A percentile compares a stretch with the other conserved stretches of the same genome.
Evolutionary conservation across 2,329 filamentous ascomycete species (phyloP).

Genomic region (Phoma herbarum): DNA sequence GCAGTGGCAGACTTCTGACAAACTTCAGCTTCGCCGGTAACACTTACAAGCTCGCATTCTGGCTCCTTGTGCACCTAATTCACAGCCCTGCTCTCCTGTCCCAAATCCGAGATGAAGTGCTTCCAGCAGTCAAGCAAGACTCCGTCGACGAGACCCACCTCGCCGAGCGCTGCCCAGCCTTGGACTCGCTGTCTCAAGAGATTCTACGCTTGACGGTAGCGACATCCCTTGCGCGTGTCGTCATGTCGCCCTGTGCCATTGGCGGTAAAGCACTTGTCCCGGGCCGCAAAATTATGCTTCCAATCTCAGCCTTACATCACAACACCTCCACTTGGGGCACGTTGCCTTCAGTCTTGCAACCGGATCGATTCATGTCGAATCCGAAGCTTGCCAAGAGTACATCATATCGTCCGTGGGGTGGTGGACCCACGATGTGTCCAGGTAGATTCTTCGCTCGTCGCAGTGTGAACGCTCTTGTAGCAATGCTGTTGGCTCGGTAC

Average conservation of each 20-base stretch:
- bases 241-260: not conserved
- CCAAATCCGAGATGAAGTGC: not conserved
- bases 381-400: not conserved
- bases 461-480: not conserved
- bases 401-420: not conserved
- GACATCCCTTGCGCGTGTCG: not conserved
- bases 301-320: not conserved
- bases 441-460: not conserved
- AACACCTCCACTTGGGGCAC: not conserved
- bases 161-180: not conserved
- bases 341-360: not conserved
- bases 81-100: not conserved
- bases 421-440: not conserved
- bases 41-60: not conserved
- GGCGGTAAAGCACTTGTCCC: not conserved
- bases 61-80: not conserved
- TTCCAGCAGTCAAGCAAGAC: not conserved
- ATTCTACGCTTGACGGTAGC: not conserved
- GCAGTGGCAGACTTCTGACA: not conserved
- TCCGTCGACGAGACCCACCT: not conserved
- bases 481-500: not conserved
- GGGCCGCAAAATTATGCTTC: not conserved
- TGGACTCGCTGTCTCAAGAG: not conserved
- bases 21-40: not conserved
- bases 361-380: not conserved